A percentile compares a stretch with the other conserved stretches of the same genome.
phyloP scores from a whole-genome alignment of 2,329 filamentous ascomycete genomes.

The Curvularia hawaiiensis region DNA sequence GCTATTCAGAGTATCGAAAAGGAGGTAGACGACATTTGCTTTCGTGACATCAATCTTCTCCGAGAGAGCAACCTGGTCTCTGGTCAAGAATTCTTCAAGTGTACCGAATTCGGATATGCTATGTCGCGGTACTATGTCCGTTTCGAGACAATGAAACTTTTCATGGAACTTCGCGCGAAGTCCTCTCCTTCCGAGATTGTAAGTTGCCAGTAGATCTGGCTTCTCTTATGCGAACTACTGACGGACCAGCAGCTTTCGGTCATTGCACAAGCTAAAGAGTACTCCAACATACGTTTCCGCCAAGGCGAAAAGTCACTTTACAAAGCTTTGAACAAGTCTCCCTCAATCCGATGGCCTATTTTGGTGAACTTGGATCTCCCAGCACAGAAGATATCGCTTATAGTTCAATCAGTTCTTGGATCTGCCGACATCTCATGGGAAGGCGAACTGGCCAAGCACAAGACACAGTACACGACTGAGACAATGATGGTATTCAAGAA shows the following conservation, averaged over 20 bases:
- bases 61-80: conserved; percentile 64
- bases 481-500: conserved; percentile 69
- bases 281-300: conserved; percentile 73
- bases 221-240: neutral
- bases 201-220: conserved; percentile 39
- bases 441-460: conserved; percentile 62
- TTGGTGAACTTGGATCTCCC: conserved; percentile 68
- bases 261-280: conserved; percentile 72
- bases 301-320: conserved; percentile 71
- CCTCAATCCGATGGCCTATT: conserved; percentile 72
- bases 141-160: conserved; percentile 77
- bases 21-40: conserved; percentile 72
- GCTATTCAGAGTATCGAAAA: conserved; percentile 62
- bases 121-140: conserved; percentile 85
- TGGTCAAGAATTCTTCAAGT: conserved; percentile 56
- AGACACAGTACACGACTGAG: conserved; percentile 64
- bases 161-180: conserved; percentile 66
- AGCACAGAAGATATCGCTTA: conserved; percentile 76
- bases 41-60: conserved; percentile 69
- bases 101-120: conserved; percentile 74
- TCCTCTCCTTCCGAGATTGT: conserved; percentile 72
- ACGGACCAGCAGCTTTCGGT: conserved; percentile 61
- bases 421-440: conserved; percentile 60
- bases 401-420: conserved; percentile 78
- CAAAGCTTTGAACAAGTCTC: conserved; percentile 72